Evolutionary conservation across 139 green algal genomes (phyloP).

Genomic region (Ulvella scutata): DNA sequence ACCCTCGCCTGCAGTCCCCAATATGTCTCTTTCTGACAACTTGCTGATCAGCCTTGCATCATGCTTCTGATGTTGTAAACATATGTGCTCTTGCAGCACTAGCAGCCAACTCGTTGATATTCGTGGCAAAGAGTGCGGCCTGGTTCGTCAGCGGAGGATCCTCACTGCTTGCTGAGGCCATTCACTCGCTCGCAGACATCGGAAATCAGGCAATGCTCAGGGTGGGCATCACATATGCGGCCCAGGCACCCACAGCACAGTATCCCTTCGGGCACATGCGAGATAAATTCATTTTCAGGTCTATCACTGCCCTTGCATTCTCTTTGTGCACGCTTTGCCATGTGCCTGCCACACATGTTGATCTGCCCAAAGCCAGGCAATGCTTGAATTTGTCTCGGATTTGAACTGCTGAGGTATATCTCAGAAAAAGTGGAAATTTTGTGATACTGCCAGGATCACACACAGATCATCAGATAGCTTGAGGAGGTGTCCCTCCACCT

Average conservation of each 20-base stretch:
- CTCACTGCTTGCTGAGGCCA: conserved; percentile 64
- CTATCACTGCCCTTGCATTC: too few species aligned
- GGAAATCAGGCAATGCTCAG: conserved; percentile 58
- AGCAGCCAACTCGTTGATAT: conserved; percentile 38
- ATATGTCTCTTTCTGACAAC: not conserved
- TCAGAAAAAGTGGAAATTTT: too few species aligned
- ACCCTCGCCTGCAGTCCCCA: too few species aligned
- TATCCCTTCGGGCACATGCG: conserved; percentile 81
- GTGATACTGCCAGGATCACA: too few species aligned
- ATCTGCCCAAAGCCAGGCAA: too few species aligned
- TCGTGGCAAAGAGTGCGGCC: conserved; percentile 28
- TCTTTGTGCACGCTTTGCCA: too few species aligned
- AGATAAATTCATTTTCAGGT: conserved; percentile 65
- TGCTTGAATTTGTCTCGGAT: too few species aligned
- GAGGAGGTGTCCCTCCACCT: too few species aligned
- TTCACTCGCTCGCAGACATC: conserved; percentile 77
- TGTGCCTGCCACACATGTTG: too few species aligned
- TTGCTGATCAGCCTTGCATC: not conserved
- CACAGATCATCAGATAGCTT: too few species aligned
- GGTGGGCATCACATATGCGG: conserved; percentile 6
- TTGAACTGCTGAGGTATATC: too few species aligned
- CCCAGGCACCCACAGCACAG: conserved; percentile 33
- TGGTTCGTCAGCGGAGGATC: not conserved
- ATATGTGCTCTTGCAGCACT: conserved; percentile 18
- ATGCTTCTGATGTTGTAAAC: not conserved